Evolutionary conservation across 2,329 filamentous ascomycete genomes (phyloP).

Genomic region (Fusarium acutatum): DNA sequence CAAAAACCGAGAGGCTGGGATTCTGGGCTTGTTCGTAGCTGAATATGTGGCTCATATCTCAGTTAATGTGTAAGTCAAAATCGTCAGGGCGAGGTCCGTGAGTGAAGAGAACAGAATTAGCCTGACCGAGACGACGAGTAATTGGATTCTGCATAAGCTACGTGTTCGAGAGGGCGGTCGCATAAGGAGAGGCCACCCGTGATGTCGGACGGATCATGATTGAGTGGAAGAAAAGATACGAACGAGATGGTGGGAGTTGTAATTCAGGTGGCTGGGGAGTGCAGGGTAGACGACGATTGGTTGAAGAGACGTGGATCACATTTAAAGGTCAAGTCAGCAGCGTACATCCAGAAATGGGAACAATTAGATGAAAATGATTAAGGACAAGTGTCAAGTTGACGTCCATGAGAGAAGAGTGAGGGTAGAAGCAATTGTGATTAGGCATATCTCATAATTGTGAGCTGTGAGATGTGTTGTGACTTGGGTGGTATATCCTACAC

Average conservation of each 20-base stretch:
- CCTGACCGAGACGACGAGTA: background rate
- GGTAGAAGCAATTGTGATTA: background rate
- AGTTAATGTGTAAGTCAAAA: constrained; percentile 8
- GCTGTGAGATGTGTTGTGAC: background rate
- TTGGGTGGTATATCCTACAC: background rate
- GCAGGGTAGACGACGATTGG: constrained; percentile 30
- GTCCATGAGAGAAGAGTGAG: background rate
- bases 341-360: background rate
- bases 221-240: constrained; percentile 31
- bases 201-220: constrained; percentile 16
- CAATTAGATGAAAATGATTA: background rate
- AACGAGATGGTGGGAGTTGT: constrained; percentile 19
- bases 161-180: constrained; percentile 33
- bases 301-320: background rate
- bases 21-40: background rate
- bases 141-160: constrained; percentile 27
- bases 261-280: constrained; percentile 40
- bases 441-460: background rate
- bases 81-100: background rate
- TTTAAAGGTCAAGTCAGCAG: background rate
- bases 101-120: background rate
- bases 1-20: constrained; percentile 22
- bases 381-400: background rate
- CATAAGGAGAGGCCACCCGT: constrained; percentile 39
- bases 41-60: background rate